Evolutionary conservation across 208 protist species (phyloP), one percentile per base, ranked within the genome.

Genomic region (Trypanosoma rangeli): DNA sequence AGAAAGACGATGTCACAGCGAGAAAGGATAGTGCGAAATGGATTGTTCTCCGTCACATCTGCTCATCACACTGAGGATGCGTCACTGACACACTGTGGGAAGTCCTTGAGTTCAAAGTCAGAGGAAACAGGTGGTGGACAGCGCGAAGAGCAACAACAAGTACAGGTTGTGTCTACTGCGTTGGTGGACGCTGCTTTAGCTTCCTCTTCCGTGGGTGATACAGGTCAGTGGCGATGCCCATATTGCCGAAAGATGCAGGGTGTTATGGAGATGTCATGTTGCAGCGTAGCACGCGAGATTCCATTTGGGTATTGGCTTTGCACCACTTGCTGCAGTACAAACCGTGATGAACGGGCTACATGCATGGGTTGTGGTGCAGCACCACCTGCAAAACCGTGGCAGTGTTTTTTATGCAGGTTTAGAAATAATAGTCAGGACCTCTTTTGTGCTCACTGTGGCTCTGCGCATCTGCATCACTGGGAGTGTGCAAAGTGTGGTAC

Each of bases 301-400:
- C 84, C 88, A 3, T 58, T 58, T 26, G 84, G 82, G 9, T 94
- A 96, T 65, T 96, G 90, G 88, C 78, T 87, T 31, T 96, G 90
- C 53, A 35, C 68, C 3, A 26, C 29, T 26, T 96, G 90, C 78
- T 80, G 73, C 64, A 96, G 90, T 73, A 85, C 75, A 5, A 96
- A 94, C 63, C 77, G 81, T 1, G 68, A 70, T 18, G 70, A 79
- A 13, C 87, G 90, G 1, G 26, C 3, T 0, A 26, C 35, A 18
- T 96, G 90, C 58, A 64, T 96, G 12, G 90, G 90, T 15, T 96
- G 90, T 64, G 76, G 67, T 15, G 68, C 62, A 29, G 28, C 68
- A 22, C 85, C 77, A 16, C 64, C 53, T 20, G 64, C 52, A 49
- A 64, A 62, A 13, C 64, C 72, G 29, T 96, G 90, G 88, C 70